Base-by-base conservation (phyloP, 176 grass and related monocot genomes). In the Paspalum notatum region DNA sequence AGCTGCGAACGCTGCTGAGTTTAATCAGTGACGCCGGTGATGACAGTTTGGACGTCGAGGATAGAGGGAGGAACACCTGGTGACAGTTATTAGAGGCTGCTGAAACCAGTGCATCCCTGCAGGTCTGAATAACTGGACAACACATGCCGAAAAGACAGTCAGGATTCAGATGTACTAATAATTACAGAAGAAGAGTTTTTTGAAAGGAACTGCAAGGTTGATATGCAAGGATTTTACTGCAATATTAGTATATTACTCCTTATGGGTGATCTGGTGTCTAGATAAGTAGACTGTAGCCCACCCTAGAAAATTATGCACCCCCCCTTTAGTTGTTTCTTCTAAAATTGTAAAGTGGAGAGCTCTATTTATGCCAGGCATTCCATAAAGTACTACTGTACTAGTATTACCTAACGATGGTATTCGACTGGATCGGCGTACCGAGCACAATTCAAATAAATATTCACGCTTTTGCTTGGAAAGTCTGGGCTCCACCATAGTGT, bases 1-100 rank as follows among this genome's bases (percentile, higher is more conserved):
- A 87, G 57, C 76, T 71, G 62, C 32, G 53, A 24, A 71, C 13
- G 15, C 82, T 95, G 12, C 83, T 88, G 18, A 40, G 39, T 56
- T 76, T 56, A 12, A 69, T 92, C 55, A 56, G 74, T 6, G 81
- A 90, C 12, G 68, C 80, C 40, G 32, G 18, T 15, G 78, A 92
- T 13, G 52, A 55, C 44, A 45, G 18, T 44, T 80, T 76, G 50
- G 37, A 64, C 42, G 44, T n/a, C 7, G 38, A 85, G 6, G 68
- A 38, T 3, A 71, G 72, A 38, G 27, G 15, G 21, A 52, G 41
- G 37, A 74, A 18, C 66, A 81, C 72, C 7, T 56, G 52, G 25
- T 77, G 26, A 22, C 7, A 4, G 8, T 12, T 59, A 12, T 58
- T 58, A 8, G 3, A 63, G 15, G 37, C 38, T 72, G 55, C 9